Base-by-base conservation (phyloP, 2,329 filamentous ascomycete species). In the Arthrocladium fulminans region DNA sequence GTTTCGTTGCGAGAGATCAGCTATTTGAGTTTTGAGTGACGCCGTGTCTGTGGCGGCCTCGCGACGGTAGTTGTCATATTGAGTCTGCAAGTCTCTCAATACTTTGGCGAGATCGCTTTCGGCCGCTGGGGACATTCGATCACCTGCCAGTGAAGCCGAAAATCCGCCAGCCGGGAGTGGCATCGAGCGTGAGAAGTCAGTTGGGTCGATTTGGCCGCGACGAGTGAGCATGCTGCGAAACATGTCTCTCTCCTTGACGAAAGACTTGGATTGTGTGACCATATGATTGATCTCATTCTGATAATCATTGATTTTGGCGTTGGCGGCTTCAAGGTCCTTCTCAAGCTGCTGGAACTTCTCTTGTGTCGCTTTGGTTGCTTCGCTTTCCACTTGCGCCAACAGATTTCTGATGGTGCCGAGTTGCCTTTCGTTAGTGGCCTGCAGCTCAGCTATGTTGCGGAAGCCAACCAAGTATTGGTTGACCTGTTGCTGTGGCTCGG, bases 241-340 rank as follows among this genome's bases (percentile, higher is more conserved):
- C 80, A 96, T 96, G 63, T 98, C 90, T 53, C 92, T 83, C 69
- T 98, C 92, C 59, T 88, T 87, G 63, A 92, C 88, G 65, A 94
- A 95, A 64, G 87, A 94, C 70, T 95, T 87, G 54, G 88, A 86
- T 49, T 89, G 86, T 24, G 84, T 81, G 37, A 84, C 80, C 56
- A 95, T 83, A 10, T 85, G 85, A 57, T 83, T 80, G 45, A 94
- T 80, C 63, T 96, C 88, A 55, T 96, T 90, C 50, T 87, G 81
- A 65, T 82, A 90, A 65, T 84, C 81, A 56, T 83, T 76, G 20
- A 94, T 75, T 55, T 88, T 81, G 46, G 83, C 78, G 23, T 55
- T 49, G 39, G 54, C 51, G n/a, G 52, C 49, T 57, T 84, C 79
- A n/a, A 92, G 76, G 62, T 89, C 83, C 52, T 86, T 78, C 50